Evolutionary conservation across 768 basidiomycete genomes (phyloP).

Genomic region (Calocera cornea): DNA sequence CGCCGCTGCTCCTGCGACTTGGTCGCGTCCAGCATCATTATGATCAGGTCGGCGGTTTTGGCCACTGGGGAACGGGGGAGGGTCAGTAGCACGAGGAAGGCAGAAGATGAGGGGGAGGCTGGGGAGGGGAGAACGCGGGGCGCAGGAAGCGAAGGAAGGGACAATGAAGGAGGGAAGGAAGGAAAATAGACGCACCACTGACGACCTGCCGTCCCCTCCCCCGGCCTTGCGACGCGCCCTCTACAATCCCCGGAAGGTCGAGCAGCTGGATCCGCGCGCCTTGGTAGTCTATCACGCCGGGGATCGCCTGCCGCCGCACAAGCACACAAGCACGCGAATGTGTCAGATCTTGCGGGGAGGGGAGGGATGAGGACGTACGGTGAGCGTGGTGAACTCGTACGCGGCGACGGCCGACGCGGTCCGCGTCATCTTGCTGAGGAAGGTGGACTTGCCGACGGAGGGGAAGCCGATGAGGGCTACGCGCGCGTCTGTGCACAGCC

Average conservation of each 20-base stretch:
- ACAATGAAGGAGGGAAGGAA: too few relatives aligned
- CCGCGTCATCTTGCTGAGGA: constrained; percentile 81
- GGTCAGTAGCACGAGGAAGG: background rate
- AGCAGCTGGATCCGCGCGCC: constrained; percentile 87
- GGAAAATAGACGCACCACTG: constrained; percentile 40
- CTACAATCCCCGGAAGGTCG: constrained; percentile 92
- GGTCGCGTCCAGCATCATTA: constrained; percentile 86
- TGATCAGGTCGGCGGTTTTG: constrained; percentile 84
- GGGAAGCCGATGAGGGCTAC: constrained; percentile 92
- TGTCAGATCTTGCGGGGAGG: background rate
- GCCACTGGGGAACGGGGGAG: constrained; percentile 36
- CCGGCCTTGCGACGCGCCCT: constrained; percentile 78
- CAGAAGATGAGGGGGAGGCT: background rate
- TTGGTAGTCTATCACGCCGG: constrained; percentile 92
- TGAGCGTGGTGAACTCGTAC: constrained; percentile 91
- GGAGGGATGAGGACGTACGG: constrained; percentile 35
- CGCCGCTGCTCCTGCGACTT: constrained; percentile 84
- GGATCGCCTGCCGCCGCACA: constrained; percentile 83
- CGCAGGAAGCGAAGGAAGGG: too few relatives aligned
- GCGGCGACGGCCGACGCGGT: constrained; percentile 81
- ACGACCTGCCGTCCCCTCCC: constrained; percentile 95
- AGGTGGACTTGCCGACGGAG: constrained; percentile 91
- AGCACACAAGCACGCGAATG: background rate
- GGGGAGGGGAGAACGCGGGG: too few relatives aligned
- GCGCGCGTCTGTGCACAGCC: constrained; percentile 74